Base-by-base conservation (phyloP, 805 yeast species). In the Yarrowia yakushimensis region DNA sequence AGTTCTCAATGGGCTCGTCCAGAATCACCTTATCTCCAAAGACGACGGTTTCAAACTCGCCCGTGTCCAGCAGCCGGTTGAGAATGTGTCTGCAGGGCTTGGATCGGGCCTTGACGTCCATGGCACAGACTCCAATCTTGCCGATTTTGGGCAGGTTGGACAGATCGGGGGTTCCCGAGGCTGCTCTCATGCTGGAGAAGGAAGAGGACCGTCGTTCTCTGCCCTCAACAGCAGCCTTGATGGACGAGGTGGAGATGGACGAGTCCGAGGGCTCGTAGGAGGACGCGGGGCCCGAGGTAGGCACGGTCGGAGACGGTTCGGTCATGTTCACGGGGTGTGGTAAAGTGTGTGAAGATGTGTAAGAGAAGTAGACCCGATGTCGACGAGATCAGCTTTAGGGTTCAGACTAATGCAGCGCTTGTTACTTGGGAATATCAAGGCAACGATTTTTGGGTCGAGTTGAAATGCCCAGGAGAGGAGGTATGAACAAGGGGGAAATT, bases 101-200 rank as follows among this genome's bases (percentile, higher is more conserved):
- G 45, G 96, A 87, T 70, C 96, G 81, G 1, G 92, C 99, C 74
- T 94, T 94, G 64, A 92, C 86, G 74, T 94, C 99, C 97, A 94
- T 92, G 11, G 99, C 99, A 76, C 99, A 94, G 1, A 94, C 97
- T 60, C 99, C 99, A 68, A 94, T 90, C 67, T 90, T 92, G 39
- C 99, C 98, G 66, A 92, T 84, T 60, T 67, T 70, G 12, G 70
- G 68, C 46, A 67, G 60, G 18, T 42, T 27, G 33, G 57, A 34
- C 12, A 62, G 31, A 13, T 62, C 64, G 25, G 63, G 61, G 23
- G 61, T 55, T 1, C 48, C 61, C 6, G 61, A 55, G 27, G 61
- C 61, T 15, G 61, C 61, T 39, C 48, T 15, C 23, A 39, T 55
- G 28, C 30, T 20, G 22, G 61, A 55, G 30, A 55, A 39, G 13